Conservation (phyloP, 805 yeast species). For the Zygoascus biomembranicola region DNA sequence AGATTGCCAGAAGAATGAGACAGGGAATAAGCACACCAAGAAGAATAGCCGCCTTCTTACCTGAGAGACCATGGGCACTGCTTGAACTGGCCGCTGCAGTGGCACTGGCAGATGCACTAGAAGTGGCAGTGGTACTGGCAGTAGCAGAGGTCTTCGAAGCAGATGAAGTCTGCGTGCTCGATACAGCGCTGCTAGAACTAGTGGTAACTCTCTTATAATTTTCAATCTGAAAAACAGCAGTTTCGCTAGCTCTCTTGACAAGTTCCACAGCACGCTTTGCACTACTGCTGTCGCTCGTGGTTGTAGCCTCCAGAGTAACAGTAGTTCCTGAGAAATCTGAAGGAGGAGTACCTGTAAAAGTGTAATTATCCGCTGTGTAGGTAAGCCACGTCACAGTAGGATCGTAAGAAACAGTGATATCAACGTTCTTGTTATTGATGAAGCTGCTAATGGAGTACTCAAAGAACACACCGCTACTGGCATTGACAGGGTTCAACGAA, state of each 20-base stretch:
- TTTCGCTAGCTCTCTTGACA: conserved; percentile 5
- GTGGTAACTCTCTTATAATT: conserved; percentile 36
- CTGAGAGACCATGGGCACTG: conserved; percentile 10
- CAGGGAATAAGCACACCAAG: conserved; percentile 82
- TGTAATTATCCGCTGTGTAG: conserved; percentile 50
- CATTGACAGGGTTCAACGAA: conserved; percentile 48
- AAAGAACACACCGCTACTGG: conserved; percentile 56
- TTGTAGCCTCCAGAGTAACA: conserved; percentile 48
- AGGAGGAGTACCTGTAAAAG: conserved; percentile 63
- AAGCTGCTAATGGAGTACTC: conserved; percentile 34
- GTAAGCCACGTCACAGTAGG: conserved; percentile 51
- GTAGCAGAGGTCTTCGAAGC: conserved; percentile 24
- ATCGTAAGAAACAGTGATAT: conserved; percentile 19
- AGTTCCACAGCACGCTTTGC: conserved; percentile 1
- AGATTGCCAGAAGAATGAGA: conserved; percentile 41
- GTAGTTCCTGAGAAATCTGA: conserved; percentile 32
- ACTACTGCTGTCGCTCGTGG: conserved; percentile 24
- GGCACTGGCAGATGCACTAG: conserved; percentile 25
- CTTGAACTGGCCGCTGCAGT: conserved; percentile 21
- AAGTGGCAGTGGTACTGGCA: conserved; percentile 18
- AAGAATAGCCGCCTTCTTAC: conserved; percentile 70
- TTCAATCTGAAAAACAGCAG: conserved; percentile 2
- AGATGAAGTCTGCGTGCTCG: conserved; percentile 18
- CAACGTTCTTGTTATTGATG: conserved; percentile 9
- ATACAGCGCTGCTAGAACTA: conserved; percentile 19